Evolutionary conservation across 768 basidiomycete species (phyloP).

Genomic region (Myochromella boudieri): DNA sequence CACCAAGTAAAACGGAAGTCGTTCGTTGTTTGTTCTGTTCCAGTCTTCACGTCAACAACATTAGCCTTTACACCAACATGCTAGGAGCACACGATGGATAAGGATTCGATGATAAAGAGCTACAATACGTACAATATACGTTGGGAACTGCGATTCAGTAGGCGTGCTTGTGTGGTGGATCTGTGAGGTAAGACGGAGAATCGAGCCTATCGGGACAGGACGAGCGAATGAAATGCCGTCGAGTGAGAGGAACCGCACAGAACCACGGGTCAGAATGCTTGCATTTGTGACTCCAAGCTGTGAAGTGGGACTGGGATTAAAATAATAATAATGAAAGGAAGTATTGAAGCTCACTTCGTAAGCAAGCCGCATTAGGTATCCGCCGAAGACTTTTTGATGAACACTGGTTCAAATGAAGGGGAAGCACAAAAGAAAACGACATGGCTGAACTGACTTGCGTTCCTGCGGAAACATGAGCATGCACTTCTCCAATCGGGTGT

Average conservation of each 20-base stretch:
- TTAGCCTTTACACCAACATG: constrained; percentile 73
- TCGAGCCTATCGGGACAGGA: constrained; percentile 83
- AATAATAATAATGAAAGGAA: background rate
- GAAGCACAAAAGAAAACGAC: background rate
- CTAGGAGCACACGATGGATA: constrained; percentile 30
- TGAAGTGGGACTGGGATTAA: background rate
- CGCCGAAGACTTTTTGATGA: constrained; percentile 84
- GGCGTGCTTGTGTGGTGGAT: constrained; percentile 56
- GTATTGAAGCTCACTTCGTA: constrained; percentile 52
- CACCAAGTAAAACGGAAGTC: constrained; percentile 79
- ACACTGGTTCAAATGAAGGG: constrained; percentile 41
- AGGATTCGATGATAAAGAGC: background rate
- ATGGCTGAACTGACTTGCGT: constrained; percentile 55
- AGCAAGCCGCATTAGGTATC: constrained; percentile 64
- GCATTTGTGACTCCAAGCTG: constrained; percentile 77
- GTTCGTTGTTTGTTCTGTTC: constrained; percentile 65
- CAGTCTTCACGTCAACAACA: constrained; percentile 68
- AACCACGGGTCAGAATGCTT: constrained; percentile 64
- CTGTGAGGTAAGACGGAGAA: constrained; percentile 70
- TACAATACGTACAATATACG: constrained; percentile 51
- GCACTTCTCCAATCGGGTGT: constrained; percentile 66
- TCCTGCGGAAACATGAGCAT: constrained; percentile 87
- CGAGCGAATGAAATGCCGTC: constrained; percentile 78
- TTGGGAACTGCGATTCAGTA: constrained; percentile 41
- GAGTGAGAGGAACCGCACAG: constrained; percentile 71